Base-by-base conservation (phyloP, 306 rosid species). In the Cercis canadensis region DNA sequence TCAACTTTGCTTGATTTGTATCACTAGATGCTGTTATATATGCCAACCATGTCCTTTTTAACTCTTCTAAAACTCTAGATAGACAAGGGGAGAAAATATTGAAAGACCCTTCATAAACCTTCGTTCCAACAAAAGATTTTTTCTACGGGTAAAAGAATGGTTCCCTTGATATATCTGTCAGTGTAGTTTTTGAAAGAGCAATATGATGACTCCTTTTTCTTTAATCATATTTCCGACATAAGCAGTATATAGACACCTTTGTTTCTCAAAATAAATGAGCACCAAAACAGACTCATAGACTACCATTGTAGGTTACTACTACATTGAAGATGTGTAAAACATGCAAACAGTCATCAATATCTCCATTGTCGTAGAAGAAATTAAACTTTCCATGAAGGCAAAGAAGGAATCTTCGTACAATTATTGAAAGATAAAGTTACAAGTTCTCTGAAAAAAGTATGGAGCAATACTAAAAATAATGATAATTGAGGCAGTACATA, bases 401-500 rank as follows among this genome's bases (percentile, higher is more conserved):
- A 4, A 3, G 40, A 62, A 21, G 60, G 51, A 39, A 74, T n/a
- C n/a, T n/a, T n/a, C n/a, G n/a, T n/a, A n/a, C 59, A 17, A 15
- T 49, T 56, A 40, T 75, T 21, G 8, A 63, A 75, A 41, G 6
- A 49, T 7, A 34, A 70, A 31, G 36, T 7, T 6, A 31, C 12
- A 18, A 64, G 36, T 57, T 46, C 69, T n/a, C 39, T n/a, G 21
- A 41, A 8, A 65, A 72, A 59, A 5, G n/a, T 40, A 33, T 18
- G 47, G 54, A 68, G 64, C 44, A 55, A 51, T 34, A 56, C 10
- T 47, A 24, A 29, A 40, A 39, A 69, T 41, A 50, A 64, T 11
- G 10, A 77, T 49, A 6, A 68, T 45, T 69, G 52, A 73, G 80
- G 69, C 39, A 39, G 69, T 8, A 40, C 21, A 62, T 12, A 46